These are phyloP conservation scores for Bassia scoparia DNA, from an alignment of 148 eudicot species.

Conservation along the genomic window DNA sequence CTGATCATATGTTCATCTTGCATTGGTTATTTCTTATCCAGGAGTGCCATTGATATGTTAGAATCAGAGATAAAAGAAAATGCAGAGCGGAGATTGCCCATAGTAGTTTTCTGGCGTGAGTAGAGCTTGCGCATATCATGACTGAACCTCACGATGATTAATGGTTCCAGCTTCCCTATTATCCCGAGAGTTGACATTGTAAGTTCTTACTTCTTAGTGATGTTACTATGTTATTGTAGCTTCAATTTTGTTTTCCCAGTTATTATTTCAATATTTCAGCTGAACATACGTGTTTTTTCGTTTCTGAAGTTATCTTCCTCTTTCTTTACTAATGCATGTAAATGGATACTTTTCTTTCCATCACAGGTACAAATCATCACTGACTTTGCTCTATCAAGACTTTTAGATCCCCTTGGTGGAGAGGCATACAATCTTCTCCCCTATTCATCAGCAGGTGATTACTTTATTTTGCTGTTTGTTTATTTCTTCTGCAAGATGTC, in stretches of 20 bases:
- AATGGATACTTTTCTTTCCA: background rate
- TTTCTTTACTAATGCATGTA: background rate
- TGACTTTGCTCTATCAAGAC: conserved; percentile 91
- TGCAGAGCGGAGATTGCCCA: conserved; percentile 21
- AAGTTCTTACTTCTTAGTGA: conserved; percentile 22
- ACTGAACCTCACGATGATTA: conserved; percentile 37
- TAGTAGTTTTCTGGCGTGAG: too few species aligned
- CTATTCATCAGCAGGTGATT: conserved; percentile 95
- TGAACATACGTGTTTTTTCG: too few species aligned
- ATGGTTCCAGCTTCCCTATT: conserved; percentile 27
- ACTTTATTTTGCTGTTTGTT: conserved; percentile 5
- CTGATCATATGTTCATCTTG: conserved; percentile 2
- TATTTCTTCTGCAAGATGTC: too few species aligned
- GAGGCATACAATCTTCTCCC: conserved; percentile 81
- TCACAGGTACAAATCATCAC: conserved; percentile 82
- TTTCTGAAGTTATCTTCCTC: too few species aligned
- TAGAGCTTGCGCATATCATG: too few species aligned
- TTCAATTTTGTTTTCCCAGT: background rate
- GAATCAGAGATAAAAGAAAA: conserved; percentile 64
- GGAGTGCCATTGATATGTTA: conserved; percentile 86
- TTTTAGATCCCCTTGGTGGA: conserved; percentile 74
- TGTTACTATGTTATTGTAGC: background rate
- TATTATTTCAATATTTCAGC: background rate
- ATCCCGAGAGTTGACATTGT: conserved; percentile 43
- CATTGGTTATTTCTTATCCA: conserved; percentile 23